Evolutionary conservation across 176 grass and related monocot genomes (phyloP).

Genomic region (Bothriochloa decipiens): DNA sequence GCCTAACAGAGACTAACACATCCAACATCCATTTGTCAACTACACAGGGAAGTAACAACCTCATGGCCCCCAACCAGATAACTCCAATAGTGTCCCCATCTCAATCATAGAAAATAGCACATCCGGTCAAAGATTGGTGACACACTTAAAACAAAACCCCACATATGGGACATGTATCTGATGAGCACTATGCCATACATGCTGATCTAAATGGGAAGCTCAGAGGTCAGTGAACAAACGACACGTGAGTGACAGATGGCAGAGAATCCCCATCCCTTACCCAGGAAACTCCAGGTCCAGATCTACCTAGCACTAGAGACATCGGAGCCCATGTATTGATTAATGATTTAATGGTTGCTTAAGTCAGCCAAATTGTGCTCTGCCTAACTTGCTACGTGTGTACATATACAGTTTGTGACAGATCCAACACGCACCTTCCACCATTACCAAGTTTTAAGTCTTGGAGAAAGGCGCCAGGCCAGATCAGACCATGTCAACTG

Average conservation of each 20-base stretch:
- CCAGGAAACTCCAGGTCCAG: slow-evolving; percentile 24
- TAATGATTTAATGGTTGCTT: neutral
- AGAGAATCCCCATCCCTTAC: slow-evolving; percentile 35
- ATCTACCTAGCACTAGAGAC: slow-evolving; percentile 41
- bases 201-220: neutral
- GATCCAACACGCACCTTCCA: slow-evolving; percentile 52
- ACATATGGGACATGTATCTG: neutral
- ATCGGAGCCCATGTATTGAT: neutral
- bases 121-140: slow-evolving; percentile 21
- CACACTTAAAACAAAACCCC: slow-evolving; percentile 33
- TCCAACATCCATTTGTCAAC: slow-evolving; percentile 24
- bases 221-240: neutral
- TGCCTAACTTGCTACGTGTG: neutral
- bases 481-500: slow-evolving; percentile 5
- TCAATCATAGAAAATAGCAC: slow-evolving; percentile 21
- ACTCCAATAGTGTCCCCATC: slow-evolving; percentile 39
- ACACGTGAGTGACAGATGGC: neutral
- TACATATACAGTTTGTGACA: neutral
- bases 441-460: slow-evolving; percentile 11
- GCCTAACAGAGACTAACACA: slow-evolving; percentile 5
- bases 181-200: slow-evolving; percentile 22
- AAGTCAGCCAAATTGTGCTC: slow-evolving; percentile 36
- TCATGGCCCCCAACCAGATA: neutral
- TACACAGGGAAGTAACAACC: neutral
- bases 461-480: neutral